Evolutionary conservation across 2,329 filamentous ascomycete species (phyloP), one percentile per base, ranked within the genome.

Genomic region (Trichoderma guizhouense): DNA sequence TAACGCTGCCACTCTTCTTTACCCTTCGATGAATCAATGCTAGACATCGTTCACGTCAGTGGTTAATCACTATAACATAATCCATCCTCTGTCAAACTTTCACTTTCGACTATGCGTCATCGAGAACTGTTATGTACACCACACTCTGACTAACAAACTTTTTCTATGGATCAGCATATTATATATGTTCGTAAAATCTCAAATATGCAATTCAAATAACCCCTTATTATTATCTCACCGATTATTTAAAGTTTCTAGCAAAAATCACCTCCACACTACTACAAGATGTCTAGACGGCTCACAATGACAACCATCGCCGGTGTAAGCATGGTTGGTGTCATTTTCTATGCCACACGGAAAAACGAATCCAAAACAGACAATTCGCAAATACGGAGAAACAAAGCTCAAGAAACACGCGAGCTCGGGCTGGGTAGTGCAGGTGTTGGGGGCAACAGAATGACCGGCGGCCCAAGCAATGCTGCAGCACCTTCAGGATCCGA

Each of bases 371-470:
- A 26, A 14, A 26, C 1, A 2, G 7, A 60, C 18, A 21, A 51
- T 14, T 3, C 26, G 5, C 57, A 69, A 12, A 3, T 36, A 3
- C n/a, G 57, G 57, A 63, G 71, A 71, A 70, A 62, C n/a, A 71
- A 71, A 24, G 77, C 76, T 4, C 74, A 80, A 12, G 74, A 78
- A 26, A 81, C 81, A 65, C 79, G 76, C 62, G 78, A 79, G 18
- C 76, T 78, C 28, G 79, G 78, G 7, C 74, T 81, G 47, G 36
- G 74, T 14, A 79, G 79, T 30, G 80, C 79, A 12, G 80, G 80
- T 26, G 73, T 81, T 7, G 80, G 80, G 34, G 74, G 74, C 32
- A 81, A 76, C 61, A 73, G 74, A n/a, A 71, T 74, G 21, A 77
- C 79, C 1, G 79, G 80, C 12, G 79, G 78, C 21, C 76, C 78